Conservation (phyloP, 2,329 filamentous ascomycete species). For the Nannizziopsis arthrosporioides region DNA sequence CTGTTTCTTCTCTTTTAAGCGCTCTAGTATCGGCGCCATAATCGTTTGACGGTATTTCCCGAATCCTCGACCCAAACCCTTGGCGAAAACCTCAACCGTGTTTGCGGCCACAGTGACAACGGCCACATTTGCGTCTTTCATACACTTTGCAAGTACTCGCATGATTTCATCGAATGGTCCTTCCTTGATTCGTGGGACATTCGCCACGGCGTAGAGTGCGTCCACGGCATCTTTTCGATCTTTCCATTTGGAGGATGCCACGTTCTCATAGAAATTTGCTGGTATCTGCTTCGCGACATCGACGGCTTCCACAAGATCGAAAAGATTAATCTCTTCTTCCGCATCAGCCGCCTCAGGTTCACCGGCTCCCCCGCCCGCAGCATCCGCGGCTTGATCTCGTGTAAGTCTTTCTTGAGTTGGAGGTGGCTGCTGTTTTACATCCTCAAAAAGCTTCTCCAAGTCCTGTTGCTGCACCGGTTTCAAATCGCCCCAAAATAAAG, state of each 20-base stretch:
- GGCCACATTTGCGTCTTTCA: slow-evolving; percentile 97
- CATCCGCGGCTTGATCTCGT: slow-evolving; percentile 61
- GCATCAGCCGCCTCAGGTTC: slow-evolving; percentile 50
- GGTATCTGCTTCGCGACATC: slow-evolving; percentile 75
- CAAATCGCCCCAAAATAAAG: slow-evolving; percentile 89
- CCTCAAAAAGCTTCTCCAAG: slow-evolving; percentile 86
- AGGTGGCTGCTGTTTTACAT: slow-evolving; percentile 71
- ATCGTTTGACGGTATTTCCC: slow-evolving; percentile 67
- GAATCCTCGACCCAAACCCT: slow-evolving; percentile 68
- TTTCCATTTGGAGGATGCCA: slow-evolving; percentile 94
- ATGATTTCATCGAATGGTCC: slow-evolving; percentile 76
- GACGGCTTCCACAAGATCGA: slow-evolving; percentile 73
- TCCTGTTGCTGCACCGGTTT: slow-evolving; percentile 94
- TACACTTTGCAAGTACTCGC: slow-evolving; percentile 76
- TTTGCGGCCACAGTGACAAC: slow-evolving; percentile 89
- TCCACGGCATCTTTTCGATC: slow-evolving; percentile 92
- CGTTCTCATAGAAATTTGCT: slow-evolving; percentile 66
- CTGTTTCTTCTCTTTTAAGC: slow-evolving; percentile 93
- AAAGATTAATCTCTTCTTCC: slow-evolving; percentile 61
- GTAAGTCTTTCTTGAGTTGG: slow-evolving; percentile 87
- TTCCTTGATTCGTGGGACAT: slow-evolving; percentile 85
- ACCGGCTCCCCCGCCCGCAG: slow-evolving; percentile 45
- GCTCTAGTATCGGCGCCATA: slow-evolving; percentile 83
- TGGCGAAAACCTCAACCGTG: slow-evolving; percentile 79
- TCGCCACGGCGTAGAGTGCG: slow-evolving; percentile 60